These are phyloP conservation scores for Elongisporangium anandrum DNA, from an alignment of 352 stramenopile species.

Conservation along the genomic window DNA sequence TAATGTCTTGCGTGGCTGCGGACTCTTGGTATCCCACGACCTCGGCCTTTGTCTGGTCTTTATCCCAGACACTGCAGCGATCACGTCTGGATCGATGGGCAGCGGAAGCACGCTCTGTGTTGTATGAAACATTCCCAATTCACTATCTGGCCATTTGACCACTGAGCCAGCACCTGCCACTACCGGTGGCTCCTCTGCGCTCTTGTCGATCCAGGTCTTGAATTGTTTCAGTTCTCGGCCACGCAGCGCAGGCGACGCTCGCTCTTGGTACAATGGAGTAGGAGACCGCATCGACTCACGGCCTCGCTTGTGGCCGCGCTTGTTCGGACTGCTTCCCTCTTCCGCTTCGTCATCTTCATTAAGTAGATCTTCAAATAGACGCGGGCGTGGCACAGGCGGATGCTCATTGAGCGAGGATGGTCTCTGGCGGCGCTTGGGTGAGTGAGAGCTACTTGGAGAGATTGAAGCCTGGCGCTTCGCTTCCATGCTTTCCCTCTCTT, in stretches of 20 bases:
- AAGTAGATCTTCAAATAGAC: no score
- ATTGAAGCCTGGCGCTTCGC: not conserved
- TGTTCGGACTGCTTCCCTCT: not conserved
- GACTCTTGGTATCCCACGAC: slow-evolving; percentile 12
- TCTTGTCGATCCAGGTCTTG: slow-evolving; percentile 37
- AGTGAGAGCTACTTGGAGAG: no score
- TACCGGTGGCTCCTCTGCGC: slow-evolving; percentile 19
- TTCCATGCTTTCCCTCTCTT: not conserved
- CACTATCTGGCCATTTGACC: slow-evolving; percentile 29
- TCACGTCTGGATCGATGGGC: slow-evolving; percentile 17
- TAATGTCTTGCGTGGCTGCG: slow-evolving; percentile 10
- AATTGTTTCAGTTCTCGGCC: slow-evolving; percentile 25
- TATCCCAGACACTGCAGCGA: not conserved
- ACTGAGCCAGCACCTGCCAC: slow-evolving; percentile 41
- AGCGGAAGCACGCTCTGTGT: slow-evolving; percentile 15
- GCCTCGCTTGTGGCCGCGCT: not conserved
- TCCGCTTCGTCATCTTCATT: not conserved
- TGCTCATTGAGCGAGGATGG: no score
- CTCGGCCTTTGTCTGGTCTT: slow-evolving; percentile 6
- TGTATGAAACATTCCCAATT: slow-evolving; percentile 54
- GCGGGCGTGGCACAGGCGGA: not conserved
- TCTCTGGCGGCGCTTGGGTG: not conserved
- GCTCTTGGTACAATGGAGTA: not conserved
- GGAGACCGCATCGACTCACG: not conserved
- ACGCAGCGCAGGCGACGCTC: slow-evolving; percentile 2